Evolutionary conservation across 768 basidiomycete species (phyloP).

Genomic region (Hypsizygus marmoreus): DNA sequence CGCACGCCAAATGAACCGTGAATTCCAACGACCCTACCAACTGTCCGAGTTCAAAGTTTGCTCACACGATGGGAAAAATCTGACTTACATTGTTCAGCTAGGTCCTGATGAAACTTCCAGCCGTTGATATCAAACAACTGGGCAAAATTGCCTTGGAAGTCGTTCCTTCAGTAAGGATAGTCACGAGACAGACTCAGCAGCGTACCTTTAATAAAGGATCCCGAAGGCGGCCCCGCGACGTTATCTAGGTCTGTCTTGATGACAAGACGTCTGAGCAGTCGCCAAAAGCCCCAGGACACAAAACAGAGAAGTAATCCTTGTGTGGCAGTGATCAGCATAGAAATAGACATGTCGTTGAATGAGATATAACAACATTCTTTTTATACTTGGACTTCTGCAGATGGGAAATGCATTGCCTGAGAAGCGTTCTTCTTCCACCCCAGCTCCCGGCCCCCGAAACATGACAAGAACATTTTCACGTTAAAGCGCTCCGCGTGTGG

Average conservation of each 20-base stretch:
- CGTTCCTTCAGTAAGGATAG: too few relatives aligned
- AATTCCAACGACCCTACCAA: constrained; percentile 33
- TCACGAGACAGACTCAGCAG: too few relatives aligned
- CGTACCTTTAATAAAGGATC: constrained; percentile 36
- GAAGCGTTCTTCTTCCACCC: too few relatives aligned
- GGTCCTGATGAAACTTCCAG: constrained; percentile 38
- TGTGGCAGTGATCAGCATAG: too few relatives aligned
- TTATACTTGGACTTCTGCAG: too few relatives aligned
- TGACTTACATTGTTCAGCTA: constrained; percentile 37
- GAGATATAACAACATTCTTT: too few relatives aligned
- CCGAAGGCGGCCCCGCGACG: constrained; percentile 38
- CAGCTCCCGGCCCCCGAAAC: too few relatives aligned
- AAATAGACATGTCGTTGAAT: too few relatives aligned
- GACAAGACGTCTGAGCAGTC: constrained; percentile 15
- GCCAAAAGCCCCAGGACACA: constrained; percentile 23
- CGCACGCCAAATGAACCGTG: constrained; percentile 21
- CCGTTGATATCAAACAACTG: constrained; percentile 33
- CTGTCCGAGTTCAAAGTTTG: constrained; percentile 12
- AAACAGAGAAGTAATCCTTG: background rate
- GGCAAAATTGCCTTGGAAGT: too few relatives aligned
- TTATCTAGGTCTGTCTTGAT: constrained; percentile 32
- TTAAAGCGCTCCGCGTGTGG: too few relatives aligned
- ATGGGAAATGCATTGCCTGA: too few relatives aligned
- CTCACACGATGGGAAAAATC: constrained; percentile 5
- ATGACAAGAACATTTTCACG: too few relatives aligned